These are phyloP conservation scores for Pyrrhoderma noxium DNA, from an alignment of 1,284 basidiomycete species.

Conservation along the genomic window DNA sequence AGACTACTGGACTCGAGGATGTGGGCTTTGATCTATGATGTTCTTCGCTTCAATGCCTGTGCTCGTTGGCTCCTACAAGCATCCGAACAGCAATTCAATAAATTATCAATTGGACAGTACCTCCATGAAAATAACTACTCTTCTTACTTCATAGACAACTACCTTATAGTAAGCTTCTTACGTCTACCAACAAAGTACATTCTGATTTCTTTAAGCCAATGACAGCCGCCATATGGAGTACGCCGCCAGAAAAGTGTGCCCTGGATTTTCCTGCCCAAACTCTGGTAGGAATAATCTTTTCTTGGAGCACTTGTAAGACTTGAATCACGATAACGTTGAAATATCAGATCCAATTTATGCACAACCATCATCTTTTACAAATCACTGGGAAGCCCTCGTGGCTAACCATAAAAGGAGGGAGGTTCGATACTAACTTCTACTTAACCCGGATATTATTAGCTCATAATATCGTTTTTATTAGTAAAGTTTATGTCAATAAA, in stretches of 20 bases:
- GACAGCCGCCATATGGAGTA: constrained; percentile 80
- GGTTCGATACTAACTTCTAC: constrained; percentile 31
- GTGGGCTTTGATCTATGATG: constrained; percentile 75
- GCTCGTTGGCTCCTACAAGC: constrained; percentile 38
- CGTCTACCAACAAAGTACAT: neutral
- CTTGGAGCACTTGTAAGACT: neutral
- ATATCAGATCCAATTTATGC: constrained; percentile 58
- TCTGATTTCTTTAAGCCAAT: constrained; percentile 46
- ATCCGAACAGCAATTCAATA: constrained; percentile 23
- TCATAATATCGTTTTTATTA: constrained; percentile 23
- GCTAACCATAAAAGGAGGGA: constrained; percentile 71
- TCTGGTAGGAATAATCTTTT: constrained; percentile 35
- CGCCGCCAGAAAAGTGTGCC: constrained; percentile 65
- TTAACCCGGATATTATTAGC: too few species aligned
- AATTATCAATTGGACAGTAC: constrained; percentile 65
- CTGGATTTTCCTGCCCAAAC: constrained; percentile 70
- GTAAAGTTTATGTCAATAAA: constrained; percentile 58
- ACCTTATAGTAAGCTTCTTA: constrained; percentile 57
- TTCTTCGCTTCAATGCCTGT: constrained; percentile 72
- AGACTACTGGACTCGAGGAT: constrained; percentile 59
- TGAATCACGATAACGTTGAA: constrained; percentile 8
- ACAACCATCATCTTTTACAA: constrained; percentile 77
- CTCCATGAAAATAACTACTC: constrained; percentile 64
- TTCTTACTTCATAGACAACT: constrained; percentile 65
- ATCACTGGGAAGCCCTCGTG: constrained; percentile 69